phyloP scores from a whole-genome alignment of 1,284 basidiomycete species.

The Moesziomyces parantarcticus region DNA sequence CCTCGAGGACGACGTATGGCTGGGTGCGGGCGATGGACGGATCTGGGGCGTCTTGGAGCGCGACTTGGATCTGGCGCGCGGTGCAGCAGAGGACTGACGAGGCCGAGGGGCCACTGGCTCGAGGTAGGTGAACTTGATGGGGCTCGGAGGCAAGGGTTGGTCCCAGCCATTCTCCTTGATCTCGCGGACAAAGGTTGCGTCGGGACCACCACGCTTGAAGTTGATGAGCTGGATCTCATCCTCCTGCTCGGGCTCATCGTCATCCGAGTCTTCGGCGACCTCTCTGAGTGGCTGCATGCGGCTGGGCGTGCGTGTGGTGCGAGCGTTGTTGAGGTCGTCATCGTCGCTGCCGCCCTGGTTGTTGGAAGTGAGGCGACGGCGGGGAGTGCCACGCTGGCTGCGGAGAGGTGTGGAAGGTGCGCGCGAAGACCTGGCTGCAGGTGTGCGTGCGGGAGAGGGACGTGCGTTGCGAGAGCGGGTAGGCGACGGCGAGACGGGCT shows the following conservation, averaged over 20 bases:
- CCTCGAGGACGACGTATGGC: slow-evolving; percentile 12
- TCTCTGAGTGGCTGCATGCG: slow-evolving; percentile 10
- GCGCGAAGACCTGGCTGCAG: slow-evolving; percentile 10
- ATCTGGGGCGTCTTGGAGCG: slow-evolving; percentile 38
- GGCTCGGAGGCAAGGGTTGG: slow-evolving; percentile 24
- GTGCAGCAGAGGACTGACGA: slow-evolving; percentile 11
- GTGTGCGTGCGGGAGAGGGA: slow-evolving; percentile 19
- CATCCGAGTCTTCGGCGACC: slow-evolving; percentile 9
- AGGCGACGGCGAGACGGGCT: slow-evolving; percentile 43
- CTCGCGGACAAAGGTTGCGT: slow-evolving; percentile 46
- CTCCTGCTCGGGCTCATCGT: slow-evolving; percentile 25
- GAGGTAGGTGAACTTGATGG: slow-evolving; percentile 48
- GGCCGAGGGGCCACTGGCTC: slow-evolving; percentile 19
- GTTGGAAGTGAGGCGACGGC: slow-evolving; percentile 2
- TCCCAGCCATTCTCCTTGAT: slow-evolving; percentile 49
- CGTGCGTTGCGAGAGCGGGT: slow-evolving; percentile 21
- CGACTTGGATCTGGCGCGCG: slow-evolving; percentile 18
- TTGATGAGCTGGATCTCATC: slow-evolving; percentile 39
- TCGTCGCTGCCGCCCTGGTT: slow-evolving; percentile 9
- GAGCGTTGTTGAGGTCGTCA: slow-evolving; percentile 11
- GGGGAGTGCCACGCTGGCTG: slow-evolving; percentile 8
- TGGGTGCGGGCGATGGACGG: slow-evolving; percentile 22
- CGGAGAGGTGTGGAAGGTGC: slow-evolving; percentile 12
- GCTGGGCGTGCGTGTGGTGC: slow-evolving; percentile 5
- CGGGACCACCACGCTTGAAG: slow-evolving; percentile 39